Evolutionary conservation across 1,284 basidiomycete species (phyloP).

Genomic region (Grifola frondosa): DNA sequence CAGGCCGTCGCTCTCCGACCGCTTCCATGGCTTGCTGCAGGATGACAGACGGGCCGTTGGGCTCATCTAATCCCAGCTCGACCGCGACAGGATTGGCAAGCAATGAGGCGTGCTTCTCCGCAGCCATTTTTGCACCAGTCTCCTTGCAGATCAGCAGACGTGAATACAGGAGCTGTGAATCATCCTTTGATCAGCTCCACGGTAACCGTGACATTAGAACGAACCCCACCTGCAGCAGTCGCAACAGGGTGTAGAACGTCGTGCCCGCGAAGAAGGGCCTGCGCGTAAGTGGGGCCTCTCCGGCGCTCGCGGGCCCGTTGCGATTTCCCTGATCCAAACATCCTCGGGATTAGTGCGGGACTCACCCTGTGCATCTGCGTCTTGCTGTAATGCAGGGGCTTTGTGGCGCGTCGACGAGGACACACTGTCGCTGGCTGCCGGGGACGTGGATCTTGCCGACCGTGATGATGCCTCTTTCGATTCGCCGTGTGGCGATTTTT

Average conservation of each 20-base stretch:
- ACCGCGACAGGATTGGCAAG: conserved; percentile 72
- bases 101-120: conserved; percentile 56
- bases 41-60: conserved; percentile 69
- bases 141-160: conserved; percentile 87
- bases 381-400: conserved; percentile 9
- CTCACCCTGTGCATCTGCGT: conserved; percentile 7
- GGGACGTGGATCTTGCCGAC: conserved; percentile 24
- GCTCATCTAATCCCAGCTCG: conserved; percentile 72
- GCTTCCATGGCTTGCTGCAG: conserved; percentile 63
- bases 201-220: background rate
- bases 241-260: conserved; percentile 87
- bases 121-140: conserved; percentile 64
- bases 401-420: conserved; percentile 1
- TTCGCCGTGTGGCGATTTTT: conserved; percentile 39
- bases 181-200: background rate
- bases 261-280: conserved; percentile 89
- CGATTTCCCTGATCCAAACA: conserved; percentile 58
- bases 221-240: conserved; percentile 77
- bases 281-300: conserved; percentile 36
- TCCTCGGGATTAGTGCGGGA: conserved; percentile 40
- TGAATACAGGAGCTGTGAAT: conserved; percentile 78
- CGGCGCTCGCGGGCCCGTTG: conserved; percentile 26
- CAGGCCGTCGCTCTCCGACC: conserved; percentile 41
- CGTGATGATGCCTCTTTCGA: conserved; percentile 25
- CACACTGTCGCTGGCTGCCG: conserved; percentile 17